Conservation (phyloP, 148 eudicot genomes). For the Tetragonia tetragonoides region DNA sequence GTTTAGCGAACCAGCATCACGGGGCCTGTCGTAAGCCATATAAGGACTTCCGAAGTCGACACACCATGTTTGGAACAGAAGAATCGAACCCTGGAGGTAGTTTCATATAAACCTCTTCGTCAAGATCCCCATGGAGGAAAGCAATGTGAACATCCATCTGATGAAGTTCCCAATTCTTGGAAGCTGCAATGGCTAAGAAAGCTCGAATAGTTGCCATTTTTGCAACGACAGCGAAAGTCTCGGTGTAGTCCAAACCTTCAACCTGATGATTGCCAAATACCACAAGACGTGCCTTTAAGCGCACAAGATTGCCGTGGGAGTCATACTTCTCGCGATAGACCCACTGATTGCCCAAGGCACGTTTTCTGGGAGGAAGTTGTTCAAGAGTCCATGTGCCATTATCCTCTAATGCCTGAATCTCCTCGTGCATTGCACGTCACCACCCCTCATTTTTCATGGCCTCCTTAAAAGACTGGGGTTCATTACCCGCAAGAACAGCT, state of each 20-base stretch:
- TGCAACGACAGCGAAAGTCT: too few species aligned
- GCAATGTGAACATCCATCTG: too few species aligned
- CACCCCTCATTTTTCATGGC: background rate
- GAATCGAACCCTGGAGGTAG: background rate
- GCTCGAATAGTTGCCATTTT: background rate
- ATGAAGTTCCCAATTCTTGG: background rate
- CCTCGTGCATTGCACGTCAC: background rate
- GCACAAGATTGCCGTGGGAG: background rate
- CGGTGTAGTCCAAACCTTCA: too few species aligned
- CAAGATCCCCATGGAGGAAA: too few species aligned
- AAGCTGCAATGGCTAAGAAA: background rate
- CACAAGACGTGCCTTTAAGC: too few species aligned
- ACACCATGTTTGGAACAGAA: background rate
- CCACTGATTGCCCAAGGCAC: too few species aligned
- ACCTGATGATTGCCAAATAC: too few species aligned
- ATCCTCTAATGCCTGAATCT: background rate
- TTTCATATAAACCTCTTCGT: too few species aligned
- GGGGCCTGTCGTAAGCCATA: background rate
- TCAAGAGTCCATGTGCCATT: constrained; percentile 3
- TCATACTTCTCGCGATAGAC: too few species aligned
- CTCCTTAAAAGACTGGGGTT: background rate
- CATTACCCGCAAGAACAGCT: background rate
- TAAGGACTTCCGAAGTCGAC: background rate
- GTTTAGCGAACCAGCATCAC: background rate
- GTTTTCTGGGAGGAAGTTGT: too few species aligned